These are phyloP conservation scores for Trichophyton simii DNA, from an alignment of 2,329 filamentous ascomycete genomes.

Conservation along the genomic window DNA sequence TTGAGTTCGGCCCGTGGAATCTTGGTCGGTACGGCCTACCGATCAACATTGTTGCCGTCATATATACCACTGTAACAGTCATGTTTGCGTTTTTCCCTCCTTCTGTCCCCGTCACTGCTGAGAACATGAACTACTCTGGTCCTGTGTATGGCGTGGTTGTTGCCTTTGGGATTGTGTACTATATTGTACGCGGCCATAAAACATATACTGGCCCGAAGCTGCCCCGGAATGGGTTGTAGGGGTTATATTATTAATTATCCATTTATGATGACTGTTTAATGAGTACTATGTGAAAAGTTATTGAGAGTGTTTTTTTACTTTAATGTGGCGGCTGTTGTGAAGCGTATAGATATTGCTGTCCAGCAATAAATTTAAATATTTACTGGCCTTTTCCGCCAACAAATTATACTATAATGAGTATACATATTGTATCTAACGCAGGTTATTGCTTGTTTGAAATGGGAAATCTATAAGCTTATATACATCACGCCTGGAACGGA, in stretches of 20 bases:
- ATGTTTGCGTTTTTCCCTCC: constrained; percentile 12
- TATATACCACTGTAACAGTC: constrained; percentile 7
- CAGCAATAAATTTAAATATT: neutral
- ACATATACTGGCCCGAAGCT: neutral
- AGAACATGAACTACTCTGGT: constrained; percentile 20
- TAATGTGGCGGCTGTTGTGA: neutral
- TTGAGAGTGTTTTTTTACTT: neutral
- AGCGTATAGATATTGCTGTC: neutral
- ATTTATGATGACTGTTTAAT: neutral
- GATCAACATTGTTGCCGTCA: constrained; percentile 9
- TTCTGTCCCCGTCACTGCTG: neutral
- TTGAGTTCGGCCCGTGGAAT: constrained; percentile 34
- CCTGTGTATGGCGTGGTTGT: constrained; percentile 31
- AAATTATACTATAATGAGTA: too few relatives aligned
- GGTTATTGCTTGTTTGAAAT: too few relatives aligned
- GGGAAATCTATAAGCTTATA: too few relatives aligned
- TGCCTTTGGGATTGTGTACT: constrained; percentile 29
- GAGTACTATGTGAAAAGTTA: neutral
- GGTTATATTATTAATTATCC: neutral
- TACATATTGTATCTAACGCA: too few relatives aligned
- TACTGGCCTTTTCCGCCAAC: neutral
- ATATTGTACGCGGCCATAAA: constrained; percentile 20
- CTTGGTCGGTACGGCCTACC: constrained; percentile 26
- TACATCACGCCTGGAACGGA: too few relatives aligned
- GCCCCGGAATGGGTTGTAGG: neutral